Evolutionary conservation across 106 monocot genomes (phyloP), one percentile per base, ranked within the genome.

Genomic region (Alisma plantagoaquatica): DNA sequence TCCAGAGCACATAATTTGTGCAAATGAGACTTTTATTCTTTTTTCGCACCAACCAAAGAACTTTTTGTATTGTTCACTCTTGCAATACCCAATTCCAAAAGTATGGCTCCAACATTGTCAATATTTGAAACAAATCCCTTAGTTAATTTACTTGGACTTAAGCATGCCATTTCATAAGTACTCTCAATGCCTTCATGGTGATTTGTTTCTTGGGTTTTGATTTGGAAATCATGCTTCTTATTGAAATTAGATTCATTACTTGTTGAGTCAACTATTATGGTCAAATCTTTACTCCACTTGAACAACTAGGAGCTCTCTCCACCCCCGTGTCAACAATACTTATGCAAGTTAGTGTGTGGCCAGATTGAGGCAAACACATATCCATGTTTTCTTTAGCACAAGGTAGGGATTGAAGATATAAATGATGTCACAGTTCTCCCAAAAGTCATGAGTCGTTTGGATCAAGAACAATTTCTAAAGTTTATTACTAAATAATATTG

Each of bases 381-480:
- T 15, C 28, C 10, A n/a, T 22, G 53, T 52, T 20, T 12, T 66
- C 33, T 26, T 48, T 15, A 33, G 10, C 46, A 14, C 24, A 47
- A 30, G 54, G 43, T 67, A 70, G 26, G 69, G 16, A 66, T 79
- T 68, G 23, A 69, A 41, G 30, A 43, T 70, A 23, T 75, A 27
- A 2, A 64, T 59, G 24, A 67, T 57, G 10, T 87, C 82, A 59
- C 78, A 72, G 41, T 92, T 73, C 26, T 98, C 96, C 31, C 82
- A 88, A 63, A 85, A 88, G 52, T 84, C 89, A 60, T 89, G 52
- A 29, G 96, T 82, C 56, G 68, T 85, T 50, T 98, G 96, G 89
- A 98, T 98, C 29, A 84, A 81, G 66, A 84, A 89, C 43, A 98
- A 71, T 48, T 98, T 88, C 48, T 89, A 84, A 53, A 89, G 96